Evolutionary conservation across 2,329 filamentous ascomycete genomes (phyloP).

Genomic region (Alternaria ethzedia): DNA sequence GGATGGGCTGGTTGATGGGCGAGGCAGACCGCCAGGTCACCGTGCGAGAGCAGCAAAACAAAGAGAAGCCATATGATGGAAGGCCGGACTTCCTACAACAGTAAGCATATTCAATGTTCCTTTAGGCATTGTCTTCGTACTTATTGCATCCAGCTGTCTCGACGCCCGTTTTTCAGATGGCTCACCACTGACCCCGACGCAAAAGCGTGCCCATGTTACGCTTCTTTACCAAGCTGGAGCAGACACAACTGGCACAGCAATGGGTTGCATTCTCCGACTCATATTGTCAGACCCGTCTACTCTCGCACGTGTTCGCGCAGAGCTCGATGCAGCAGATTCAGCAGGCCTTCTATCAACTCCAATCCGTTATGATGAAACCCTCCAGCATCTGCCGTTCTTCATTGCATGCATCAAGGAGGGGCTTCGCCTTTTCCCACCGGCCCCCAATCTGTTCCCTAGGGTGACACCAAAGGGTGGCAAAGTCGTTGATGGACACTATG

Average conservation of each 20-base stretch:
- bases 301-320: slow-evolving; percentile 25
- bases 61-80: slow-evolving; percentile 24
- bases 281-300: slow-evolving; percentile 23
- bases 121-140: not conserved
- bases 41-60: slow-evolving; percentile 34
- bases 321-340: slow-evolving; percentile 31
- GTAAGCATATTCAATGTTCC: slow-evolving; percentile 12
- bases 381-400: slow-evolving; percentile 54
- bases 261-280: slow-evolving; percentile 43
- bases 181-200: slow-evolving; percentile 32
- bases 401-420: slow-evolving; percentile 60
- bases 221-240: slow-evolving; percentile 49
- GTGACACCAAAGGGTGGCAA: slow-evolving; percentile 42
- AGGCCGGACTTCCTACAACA: slow-evolving; percentile 47
- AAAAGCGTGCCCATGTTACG: slow-evolving; percentile 48
- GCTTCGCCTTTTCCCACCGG: slow-evolving; percentile 59
- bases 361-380: slow-evolving; percentile 39
- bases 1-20: slow-evolving; percentile 49
- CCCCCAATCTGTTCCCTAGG: slow-evolving; percentile 59
- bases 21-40: slow-evolving; percentile 45
- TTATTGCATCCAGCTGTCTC: slow-evolving; percentile 32
- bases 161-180: slow-evolving; percentile 41
- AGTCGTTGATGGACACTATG: slow-evolving; percentile 49
- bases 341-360: slow-evolving; percentile 28
- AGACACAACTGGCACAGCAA: slow-evolving; percentile 45